Base-by-base conservation (phyloP, 345 rosid genomes). In the Syzygium aromaticum region DNA sequence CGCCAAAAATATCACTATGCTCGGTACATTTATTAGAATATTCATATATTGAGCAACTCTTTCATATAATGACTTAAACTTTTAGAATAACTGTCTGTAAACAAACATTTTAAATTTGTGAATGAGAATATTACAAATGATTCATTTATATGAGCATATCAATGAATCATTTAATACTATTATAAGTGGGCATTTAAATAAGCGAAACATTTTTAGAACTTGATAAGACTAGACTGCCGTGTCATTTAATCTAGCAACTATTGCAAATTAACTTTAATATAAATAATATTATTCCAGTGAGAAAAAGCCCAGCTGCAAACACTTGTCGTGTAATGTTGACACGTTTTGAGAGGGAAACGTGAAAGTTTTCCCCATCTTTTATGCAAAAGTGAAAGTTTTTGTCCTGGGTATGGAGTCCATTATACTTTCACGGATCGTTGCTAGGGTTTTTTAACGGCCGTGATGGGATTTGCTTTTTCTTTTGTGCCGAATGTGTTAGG, bases 321-420 rank as follows among this genome's bases (percentile, higher is more conserved):
- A 1, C 27, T 86, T 86, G 84, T 86, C 91, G 86, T 88, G 85
- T 87, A 86, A 84, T 85, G 91, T 87, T 89, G 94, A 91, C 92
- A 90, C 86, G 21, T 56, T 33, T n/a, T 85, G 49, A 33, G 19
- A 59, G 61, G 43, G 43, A 73, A 73, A 38, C 49, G 82, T 38
- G 49, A 73, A 73, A 38, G 82, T 73, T 38, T 73, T 38, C 27
- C 63, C 63, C 49, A 73, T 73, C 49, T 73, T 73, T 38, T 73
- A 38, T 73, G 82, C 49, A 73, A 73, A 73, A 33, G 82, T 10
- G 27, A 19, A 38, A 33, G 49, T 73, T 19, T 73, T 73, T 73
- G 82, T 73, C 82, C 27, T 13, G 27, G 21, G 82, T 21, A 19
- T 33, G 82, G 82, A 73, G 82, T 43, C 38, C 49, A 19, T 38